Evolutionary conservation across 768 basidiomycete species (phyloP).

Genomic region (Stropharia rugosoannulata): DNA sequence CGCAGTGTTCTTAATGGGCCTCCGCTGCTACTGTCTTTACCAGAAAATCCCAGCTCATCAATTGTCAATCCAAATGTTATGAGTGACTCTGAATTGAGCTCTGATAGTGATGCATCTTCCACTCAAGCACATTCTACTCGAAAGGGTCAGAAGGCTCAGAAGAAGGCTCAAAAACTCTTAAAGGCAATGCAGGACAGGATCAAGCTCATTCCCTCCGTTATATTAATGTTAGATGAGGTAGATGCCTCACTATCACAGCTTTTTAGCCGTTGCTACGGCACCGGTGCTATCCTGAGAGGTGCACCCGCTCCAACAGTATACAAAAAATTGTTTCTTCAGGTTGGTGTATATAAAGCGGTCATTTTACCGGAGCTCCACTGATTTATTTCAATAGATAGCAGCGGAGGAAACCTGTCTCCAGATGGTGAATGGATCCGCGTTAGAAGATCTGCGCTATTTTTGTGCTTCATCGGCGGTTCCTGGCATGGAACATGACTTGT

Average conservation of each 20-base stretch:
- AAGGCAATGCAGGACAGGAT: no score
- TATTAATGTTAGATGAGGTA: no score
- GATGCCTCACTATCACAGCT: no score
- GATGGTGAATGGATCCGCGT: neutral
- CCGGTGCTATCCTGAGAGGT: no score
- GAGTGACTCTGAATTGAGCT: neutral
- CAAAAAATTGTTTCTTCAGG: neutral
- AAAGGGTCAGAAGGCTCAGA: no score
- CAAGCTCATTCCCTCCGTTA: no score
- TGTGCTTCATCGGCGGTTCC: no score
- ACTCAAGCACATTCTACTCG: no score
- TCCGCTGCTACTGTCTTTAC: neutral
- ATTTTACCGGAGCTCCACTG: neutral
- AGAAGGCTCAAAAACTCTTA: no score
- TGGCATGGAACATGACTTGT: neutral
- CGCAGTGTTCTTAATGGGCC: neutral
- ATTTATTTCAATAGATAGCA: neutral
- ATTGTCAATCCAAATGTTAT: neutral
- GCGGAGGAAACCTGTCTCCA: neutral
- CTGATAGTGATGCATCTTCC: no score
- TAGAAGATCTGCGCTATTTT: neutral
- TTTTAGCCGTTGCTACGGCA: no score
- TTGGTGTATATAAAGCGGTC: neutral
- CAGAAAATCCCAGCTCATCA: neutral
- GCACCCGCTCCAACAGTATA: neutral